phyloP scores from a whole-genome alignment of 805 yeast species.

The Ogataea naganishii region DNA sequence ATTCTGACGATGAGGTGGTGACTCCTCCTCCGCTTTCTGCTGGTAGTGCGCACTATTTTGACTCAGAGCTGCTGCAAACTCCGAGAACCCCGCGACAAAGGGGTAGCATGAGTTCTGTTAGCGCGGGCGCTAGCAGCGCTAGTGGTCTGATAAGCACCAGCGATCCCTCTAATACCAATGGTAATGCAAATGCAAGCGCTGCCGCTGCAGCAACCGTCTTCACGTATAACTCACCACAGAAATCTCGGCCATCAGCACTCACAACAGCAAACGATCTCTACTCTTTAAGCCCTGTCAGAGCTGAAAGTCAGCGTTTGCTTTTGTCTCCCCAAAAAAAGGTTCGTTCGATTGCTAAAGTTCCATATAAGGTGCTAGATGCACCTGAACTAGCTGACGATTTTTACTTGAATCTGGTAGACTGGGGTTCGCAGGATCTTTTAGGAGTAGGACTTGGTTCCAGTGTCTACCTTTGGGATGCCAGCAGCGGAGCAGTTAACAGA shows the following conservation, averaged over 20 bases:
- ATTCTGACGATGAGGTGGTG: no score
- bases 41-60: no score
- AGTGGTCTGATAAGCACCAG: no score
- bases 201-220: constrained; percentile 62
- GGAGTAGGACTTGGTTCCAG: constrained; percentile 87
- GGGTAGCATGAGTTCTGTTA: no score
- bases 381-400: constrained; percentile 94
- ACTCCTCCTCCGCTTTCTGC: no score
- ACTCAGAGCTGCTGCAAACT: no score
- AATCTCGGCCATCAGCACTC: constrained; percentile 47
- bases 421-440: constrained; percentile 85
- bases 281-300: constrained; percentile 79
- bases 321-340: constrained; percentile 77
- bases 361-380: constrained; percentile 90
- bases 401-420: constrained; percentile 83
- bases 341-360: constrained; percentile 74
- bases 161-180: no score
- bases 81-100: no score
- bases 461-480: constrained; percentile 87
- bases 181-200: no score
- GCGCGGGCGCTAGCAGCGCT: no score
- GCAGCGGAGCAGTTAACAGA: constrained; percentile 72
- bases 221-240: constrained; percentile 66
- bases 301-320: constrained; percentile 73
- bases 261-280: constrained; percentile 68